Evolutionary conservation across 768 basidiomycete genomes (phyloP), one percentile per base, ranked within the genome.

Genomic region (Cystobasidium tubakii): DNA sequence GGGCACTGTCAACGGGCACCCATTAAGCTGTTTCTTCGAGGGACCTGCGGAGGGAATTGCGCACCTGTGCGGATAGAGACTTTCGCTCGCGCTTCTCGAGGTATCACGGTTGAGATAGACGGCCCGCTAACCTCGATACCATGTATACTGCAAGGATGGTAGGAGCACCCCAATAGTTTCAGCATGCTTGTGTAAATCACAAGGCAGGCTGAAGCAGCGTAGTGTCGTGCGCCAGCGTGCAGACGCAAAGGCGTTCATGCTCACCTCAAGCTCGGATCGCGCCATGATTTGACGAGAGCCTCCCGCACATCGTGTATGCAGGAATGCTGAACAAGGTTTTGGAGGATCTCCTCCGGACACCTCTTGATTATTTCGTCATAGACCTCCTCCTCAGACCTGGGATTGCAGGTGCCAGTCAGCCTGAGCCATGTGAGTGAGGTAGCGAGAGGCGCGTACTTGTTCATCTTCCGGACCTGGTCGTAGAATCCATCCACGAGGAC

Each of bases 401-500:
- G n/a, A 23, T 33, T 17, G 43, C 34, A 36, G 31, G 55, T 23
- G n/a, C 33, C 23, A 44, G 1, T 39, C 39, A 6, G 15, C 17
- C 50, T 42, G 43, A 15, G 19, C 6, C 34, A 50, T 13, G 12
- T 42, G 23, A 39, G 82, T 86, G 90, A 88, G 0, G 90, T 93
- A 0, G 91, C 90, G 0, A 94, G 25, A 94, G 77, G 92, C 89
- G 9, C 91, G 85, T 92, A 94, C 98, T 29, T 89, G 86, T 19
- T 89, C 15, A 36, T 17, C 0, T 21, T 17, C 15, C 75, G n/a
- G 43, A 75, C 62, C 6, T 29, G 64, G 33, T 76, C 78, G 93
- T 92, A 95, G 81, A 98, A 97, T 0, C 84, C 84, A 1, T 91
- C 89, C 27, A 97, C 86, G 39, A 85, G 83, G 17, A 95, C 87